Evolutionary conservation across 192 early-diverging fungal species (phyloP), one percentile per base, ranked within the genome.

Genomic region (Backusella mclennaniae): DNA sequence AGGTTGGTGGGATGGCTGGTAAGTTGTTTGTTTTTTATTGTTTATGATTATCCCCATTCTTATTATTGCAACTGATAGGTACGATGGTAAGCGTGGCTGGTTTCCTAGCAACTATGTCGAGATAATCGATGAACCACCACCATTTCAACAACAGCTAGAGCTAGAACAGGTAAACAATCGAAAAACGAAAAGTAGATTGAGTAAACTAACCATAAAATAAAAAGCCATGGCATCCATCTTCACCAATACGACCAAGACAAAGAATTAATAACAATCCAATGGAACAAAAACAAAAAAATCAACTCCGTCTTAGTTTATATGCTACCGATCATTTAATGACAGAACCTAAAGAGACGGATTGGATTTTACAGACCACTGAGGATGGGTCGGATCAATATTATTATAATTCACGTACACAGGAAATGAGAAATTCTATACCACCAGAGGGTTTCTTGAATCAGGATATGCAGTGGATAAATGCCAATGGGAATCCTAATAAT

Each of bases 1-100:
- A 0, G 98, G 97, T 15, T 99, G 98, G 98, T 99, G 98, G 98
- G 96, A 97, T 77, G 98, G 98, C 17, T 81, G 92, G 82, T 73
- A 90, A 80, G 86, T 84, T 26, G 23, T 23, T 6, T 21, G 23
- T 69, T 6, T n/a, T 39, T 9, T 63, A 29, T 63, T 12, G 3
- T 63, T 63, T 29, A 63, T 26, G 1, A 42, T 69, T 17, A 2
- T 8, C 1, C 1, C 7, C 7, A 19, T 3, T 26, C 21, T 36
- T n/a, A 23, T 14, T 19, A 0, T 6, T 14, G n/a, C 1, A 9
- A 38, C n/a, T 39, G 4, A n/a, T 31, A 76, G 92, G 76, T 63
- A 90, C 79, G 85, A 85, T 52, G 90, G 87, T 69, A 84, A 90
- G 78, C 89, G 95, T 68, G 97, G 97, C 33, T 93, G 94, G 93